These are phyloP conservation scores for Alternaria atra DNA, from an alignment of 2,329 filamentous ascomycete species.

Conservation along the genomic window DNA sequence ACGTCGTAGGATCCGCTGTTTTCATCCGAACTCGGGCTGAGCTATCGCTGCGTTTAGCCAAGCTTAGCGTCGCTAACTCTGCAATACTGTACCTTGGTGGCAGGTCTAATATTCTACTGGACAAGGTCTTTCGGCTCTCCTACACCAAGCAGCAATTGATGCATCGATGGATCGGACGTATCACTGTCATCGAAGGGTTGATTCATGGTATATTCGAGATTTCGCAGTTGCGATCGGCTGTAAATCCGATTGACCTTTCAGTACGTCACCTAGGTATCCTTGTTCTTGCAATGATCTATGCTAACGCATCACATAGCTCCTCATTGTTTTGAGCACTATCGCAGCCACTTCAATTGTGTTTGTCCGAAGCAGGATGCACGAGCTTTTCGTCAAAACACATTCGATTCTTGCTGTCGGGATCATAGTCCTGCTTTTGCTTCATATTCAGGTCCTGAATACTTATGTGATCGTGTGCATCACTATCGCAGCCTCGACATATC, in stretches of 20 bases:
- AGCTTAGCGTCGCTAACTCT: background rate
- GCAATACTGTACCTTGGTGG: slow-evolving; percentile 3
- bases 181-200: background rate
- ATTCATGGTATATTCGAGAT: background rate
- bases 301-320: background rate
- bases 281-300: background rate
- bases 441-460: background rate
- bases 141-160: slow-evolving; percentile 2
- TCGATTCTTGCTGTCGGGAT: background rate
- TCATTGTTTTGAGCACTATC: background rate
- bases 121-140: background rate
- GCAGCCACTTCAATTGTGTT: background rate
- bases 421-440: background rate
- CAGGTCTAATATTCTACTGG: background rate
- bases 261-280: background rate
- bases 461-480: background rate
- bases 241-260: background rate
- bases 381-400: background rate
- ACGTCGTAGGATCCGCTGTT: background rate
- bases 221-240: background rate
- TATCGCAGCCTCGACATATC: background rate
- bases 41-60: background rate
- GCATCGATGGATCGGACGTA: slow-evolving; percentile 16
- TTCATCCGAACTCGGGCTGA: background rate
- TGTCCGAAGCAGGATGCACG: background rate